Conservation (phyloP, 345 rosid species). For the Melaleuca quinquenervia region DNA sequence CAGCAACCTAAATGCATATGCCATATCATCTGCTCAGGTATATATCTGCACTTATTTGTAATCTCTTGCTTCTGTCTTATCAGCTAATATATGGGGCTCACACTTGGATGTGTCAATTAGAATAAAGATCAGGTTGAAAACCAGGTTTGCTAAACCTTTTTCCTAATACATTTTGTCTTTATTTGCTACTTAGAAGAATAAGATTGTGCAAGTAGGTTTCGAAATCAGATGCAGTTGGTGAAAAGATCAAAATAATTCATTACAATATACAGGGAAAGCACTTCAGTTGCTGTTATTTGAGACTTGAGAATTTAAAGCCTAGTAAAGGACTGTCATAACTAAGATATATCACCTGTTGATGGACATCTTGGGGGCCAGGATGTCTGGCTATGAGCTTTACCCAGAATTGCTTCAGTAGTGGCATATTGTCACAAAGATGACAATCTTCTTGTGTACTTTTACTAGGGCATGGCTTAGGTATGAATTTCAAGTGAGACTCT, state of each 20-base stretch:
- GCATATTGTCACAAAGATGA: neutral
- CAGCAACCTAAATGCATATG: conserved; percentile 57
- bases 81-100: neutral
- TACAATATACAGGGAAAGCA: neutral
- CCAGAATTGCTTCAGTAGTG: neutral
- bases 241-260: neutral
- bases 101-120: neutral
- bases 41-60: neutral
- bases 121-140: neutral
- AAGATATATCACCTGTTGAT: neutral
- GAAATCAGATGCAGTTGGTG: neutral
- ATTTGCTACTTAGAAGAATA: neutral
- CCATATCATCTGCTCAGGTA: conserved; percentile 90
- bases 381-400: neutral
- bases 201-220: neutral
- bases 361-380: neutral
- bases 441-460: neutral
- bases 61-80: neutral
- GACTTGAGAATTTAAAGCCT: neutral
- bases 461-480: neutral
- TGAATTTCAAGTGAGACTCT: neutral
- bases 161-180: neutral
- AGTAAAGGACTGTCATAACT: neutral
- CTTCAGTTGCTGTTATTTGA: neutral
- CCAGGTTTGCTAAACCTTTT: neutral